phyloP scores from a whole-genome alignment of 495 filamentous ascomycete species.

The Tuber microsphaerosporum region DNA sequence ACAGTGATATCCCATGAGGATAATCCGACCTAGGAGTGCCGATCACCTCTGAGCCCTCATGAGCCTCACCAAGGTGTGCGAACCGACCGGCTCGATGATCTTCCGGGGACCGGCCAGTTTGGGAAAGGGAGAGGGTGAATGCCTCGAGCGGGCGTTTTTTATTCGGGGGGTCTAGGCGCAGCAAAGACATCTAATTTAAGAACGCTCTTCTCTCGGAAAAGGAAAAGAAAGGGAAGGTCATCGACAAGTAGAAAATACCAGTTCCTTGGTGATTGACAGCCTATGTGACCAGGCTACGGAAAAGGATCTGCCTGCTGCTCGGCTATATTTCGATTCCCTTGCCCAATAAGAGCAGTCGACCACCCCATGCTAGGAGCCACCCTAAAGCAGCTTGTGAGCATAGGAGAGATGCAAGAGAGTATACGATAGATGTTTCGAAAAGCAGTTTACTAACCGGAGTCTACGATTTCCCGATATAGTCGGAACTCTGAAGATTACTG shows the following conservation, averaged over 20 bases:
- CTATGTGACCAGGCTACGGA: neutral
- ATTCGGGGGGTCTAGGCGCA: neutral
- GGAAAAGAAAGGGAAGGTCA: neutral
- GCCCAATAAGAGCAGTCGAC: neutral
- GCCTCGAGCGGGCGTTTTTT: neutral
- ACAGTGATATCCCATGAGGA: neutral
- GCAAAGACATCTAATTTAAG: neutral
- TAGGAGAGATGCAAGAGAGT: neutral
- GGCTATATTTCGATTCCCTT: neutral
- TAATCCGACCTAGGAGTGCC: neutral
- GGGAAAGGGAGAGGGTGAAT: neutral
- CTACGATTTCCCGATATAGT: no score
- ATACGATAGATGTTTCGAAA: neutral
- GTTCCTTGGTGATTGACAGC: neutral
- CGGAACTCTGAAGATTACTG: no score
- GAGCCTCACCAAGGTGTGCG: neutral
- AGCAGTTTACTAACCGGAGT: neutral
- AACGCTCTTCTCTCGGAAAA: neutral
- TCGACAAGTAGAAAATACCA: neutral
- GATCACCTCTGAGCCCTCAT: neutral
- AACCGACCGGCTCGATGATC: neutral
- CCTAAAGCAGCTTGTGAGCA: neutral
- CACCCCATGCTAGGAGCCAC: neutral
- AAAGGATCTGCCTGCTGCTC: neutral
- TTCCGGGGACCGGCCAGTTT: neutral